These are phyloP conservation scores for Terana coerulea DNA, from an alignment of 768 basidiomycete species.

Conservation along the genomic window DNA sequence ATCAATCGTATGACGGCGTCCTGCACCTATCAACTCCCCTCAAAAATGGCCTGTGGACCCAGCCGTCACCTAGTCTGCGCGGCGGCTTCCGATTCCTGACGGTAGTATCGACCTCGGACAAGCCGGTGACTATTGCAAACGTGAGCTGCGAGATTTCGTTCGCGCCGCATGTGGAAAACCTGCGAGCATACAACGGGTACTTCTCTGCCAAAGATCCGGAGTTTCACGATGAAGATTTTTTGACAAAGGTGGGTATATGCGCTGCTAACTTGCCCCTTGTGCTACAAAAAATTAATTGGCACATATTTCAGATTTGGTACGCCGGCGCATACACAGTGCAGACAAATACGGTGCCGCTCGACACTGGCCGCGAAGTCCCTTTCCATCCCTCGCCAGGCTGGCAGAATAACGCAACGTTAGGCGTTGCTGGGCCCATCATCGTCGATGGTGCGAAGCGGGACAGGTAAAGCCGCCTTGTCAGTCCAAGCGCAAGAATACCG, in stretches of 20 bases:
- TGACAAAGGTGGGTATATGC: slow-evolving; percentile 38
- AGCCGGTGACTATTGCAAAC: slow-evolving; percentile 41
- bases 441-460: slow-evolving; percentile 62
- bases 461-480: slow-evolving; percentile 29
- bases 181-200: slow-evolving; percentile 49
- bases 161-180: slow-evolving; percentile 47
- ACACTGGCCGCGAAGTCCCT: slow-evolving; percentile 49
- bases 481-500: slow-evolving; percentile 15
- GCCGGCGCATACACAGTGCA: slow-evolving; percentile 61
- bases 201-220: slow-evolving; percentile 44
- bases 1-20: slow-evolving; percentile 44
- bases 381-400: slow-evolving; percentile 35
- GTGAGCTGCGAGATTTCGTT: slow-evolving; percentile 49
- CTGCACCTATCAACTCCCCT: slow-evolving; percentile 37
- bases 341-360: slow-evolving; percentile 47
- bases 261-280: not conserved
- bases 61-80: slow-evolving; percentile 40
- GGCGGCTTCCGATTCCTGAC: slow-evolving; percentile 56
- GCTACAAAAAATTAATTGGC: not conserved
- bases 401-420: slow-evolving; percentile 52
- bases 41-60: slow-evolving; percentile 40
- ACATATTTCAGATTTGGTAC: slow-evolving; percentile 43
- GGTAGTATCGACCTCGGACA: slow-evolving; percentile 34
- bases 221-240: slow-evolving; percentile 42
- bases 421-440: slow-evolving; percentile 56